Base-by-base conservation (phyloP, 1,139 yeast genomes). In the Nakaseomyces bracarensis region DNA sequence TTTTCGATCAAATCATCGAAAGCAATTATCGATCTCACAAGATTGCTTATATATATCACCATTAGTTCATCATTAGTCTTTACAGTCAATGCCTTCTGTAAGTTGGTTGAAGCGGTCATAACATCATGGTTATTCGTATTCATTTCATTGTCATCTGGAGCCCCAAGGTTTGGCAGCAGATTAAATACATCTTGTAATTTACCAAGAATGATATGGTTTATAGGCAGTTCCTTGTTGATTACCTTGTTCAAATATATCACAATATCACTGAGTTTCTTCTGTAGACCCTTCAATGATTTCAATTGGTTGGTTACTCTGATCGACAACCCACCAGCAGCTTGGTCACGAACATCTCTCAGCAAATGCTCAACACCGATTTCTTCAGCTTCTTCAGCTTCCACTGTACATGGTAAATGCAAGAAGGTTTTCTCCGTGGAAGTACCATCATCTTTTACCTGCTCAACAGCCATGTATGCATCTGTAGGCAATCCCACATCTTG, bases 341-440 rank as follows among this genome's bases (percentile, higher is more conserved):
- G 96, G 61, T 91, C 97, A 55, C 96, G 78, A 30, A 87, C 86
- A 58, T 93, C 98, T 57, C 97, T 79, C 50, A 93, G 69, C 48
- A 93, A 68, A 60, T 93, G 99, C 62, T 93, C 99, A 8, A 93
- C 99, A 49, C 98, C 98, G 54, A 93, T 93, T 65, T 93, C 99
- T 66, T 93, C 98, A 3, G 98, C 98, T 63, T 93, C 98, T 62
- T 93, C 98, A 3, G 99, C 99, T 60, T 86, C 94, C 50, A 93
- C 87, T 25, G 78, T 72, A 11, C 96, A 84, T 11, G 97, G 95
- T 30, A 89, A 81, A 64, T 93, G 98, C 31, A 86, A 78, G 68
- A 91, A 91, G 1, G 97, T 89, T 65, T 81, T 81, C 59, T 87
- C 95, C 3, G 95, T 85, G 3, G 91, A 79, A 1, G 95, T 77